phyloP scores from a whole-genome alignment of 1,139 yeast genomes.

The Taphrina wiesneri region DNA sequence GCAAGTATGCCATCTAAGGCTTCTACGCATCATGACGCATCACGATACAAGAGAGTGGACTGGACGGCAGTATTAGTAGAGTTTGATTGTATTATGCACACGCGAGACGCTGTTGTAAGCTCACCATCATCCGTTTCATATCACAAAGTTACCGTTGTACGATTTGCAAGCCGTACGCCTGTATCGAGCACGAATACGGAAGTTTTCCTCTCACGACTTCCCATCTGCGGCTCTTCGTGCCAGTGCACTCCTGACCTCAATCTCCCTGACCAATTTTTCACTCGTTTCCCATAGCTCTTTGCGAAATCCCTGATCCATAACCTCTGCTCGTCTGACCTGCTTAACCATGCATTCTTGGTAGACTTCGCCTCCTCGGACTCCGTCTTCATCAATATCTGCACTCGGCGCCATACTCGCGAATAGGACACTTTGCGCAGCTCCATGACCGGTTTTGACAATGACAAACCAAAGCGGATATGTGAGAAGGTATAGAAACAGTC shows the following conservation, averaged over 20 bases:
- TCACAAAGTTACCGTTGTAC: background rate
- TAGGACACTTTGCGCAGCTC: conserved; percentile 78
- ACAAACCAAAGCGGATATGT: conserved; percentile 82
- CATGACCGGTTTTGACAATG: conserved; percentile 67
- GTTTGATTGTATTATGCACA: background rate
- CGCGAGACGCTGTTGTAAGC: background rate
- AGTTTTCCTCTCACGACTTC: background rate
- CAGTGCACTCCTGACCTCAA: conserved; percentile 72
- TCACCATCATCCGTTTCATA: background rate
- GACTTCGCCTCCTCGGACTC: conserved; percentile 68
- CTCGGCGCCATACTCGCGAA: conserved; percentile 70
- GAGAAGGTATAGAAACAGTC: conserved; percentile 65
- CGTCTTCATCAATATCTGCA: conserved; percentile 40
- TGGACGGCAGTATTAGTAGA: background rate
- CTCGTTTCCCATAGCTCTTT: conserved; percentile 64
- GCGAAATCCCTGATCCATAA: conserved; percentile 63
- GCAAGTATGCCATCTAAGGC: conserved; percentile 25
- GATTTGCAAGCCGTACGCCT: background rate
- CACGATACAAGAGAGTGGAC: conserved; percentile 2
- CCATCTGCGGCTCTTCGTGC: conserved; percentile 53
- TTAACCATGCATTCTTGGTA: conserved; percentile 64
- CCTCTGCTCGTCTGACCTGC: conserved; percentile 62
- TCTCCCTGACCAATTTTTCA: conserved; percentile 54
- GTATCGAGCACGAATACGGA: background rate
- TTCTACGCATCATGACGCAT: conserved; percentile 5